Percentiles rank a stretch among this genome's conserved stretches.
phyloP scores from a whole-genome alignment of 106 monocot species.

The Gastrodia elata region DNA sequence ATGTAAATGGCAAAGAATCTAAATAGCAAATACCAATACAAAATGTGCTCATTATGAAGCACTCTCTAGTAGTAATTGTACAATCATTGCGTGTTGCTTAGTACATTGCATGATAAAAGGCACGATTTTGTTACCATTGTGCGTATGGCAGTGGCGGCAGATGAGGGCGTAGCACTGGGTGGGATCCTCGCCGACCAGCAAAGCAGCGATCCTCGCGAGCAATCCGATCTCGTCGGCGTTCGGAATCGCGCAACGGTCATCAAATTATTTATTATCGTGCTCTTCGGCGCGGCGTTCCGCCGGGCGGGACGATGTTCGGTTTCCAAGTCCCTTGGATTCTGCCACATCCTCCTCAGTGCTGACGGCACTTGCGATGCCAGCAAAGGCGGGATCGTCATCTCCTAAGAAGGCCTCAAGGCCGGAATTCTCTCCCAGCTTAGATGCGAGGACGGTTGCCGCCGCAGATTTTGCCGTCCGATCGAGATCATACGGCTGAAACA shows the following conservation, averaged over 20 bases:
- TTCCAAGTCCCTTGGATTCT: slow-evolving; percentile 50
- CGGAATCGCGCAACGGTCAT: slow-evolving; percentile 47
- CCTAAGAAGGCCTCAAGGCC: slow-evolving; percentile 73
- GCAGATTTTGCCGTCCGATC: slow-evolving; percentile 92
- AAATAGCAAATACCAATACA: no score
- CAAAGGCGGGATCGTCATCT: slow-evolving; percentile 48
- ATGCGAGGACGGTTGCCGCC: slow-evolving; percentile 80
- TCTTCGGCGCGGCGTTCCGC: slow-evolving; percentile 24
- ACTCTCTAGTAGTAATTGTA: no score
- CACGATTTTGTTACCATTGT: slow-evolving; percentile 42
- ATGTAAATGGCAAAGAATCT: background rate
- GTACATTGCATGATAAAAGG: background rate
- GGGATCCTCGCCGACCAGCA: slow-evolving; percentile 89
- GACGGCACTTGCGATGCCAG: slow-evolving; percentile 7
- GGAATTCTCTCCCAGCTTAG: slow-evolving; percentile 74
- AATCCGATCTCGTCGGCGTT: slow-evolving; percentile 47
- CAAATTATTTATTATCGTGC: slow-evolving; percentile 31
- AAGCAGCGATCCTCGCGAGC: slow-evolving; percentile 63
- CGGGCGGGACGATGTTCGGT: slow-evolving; percentile 41
- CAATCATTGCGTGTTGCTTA: background rate
- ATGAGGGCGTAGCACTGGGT: slow-evolving; percentile 85
- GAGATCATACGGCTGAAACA: slow-evolving; percentile 72
- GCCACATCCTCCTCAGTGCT: slow-evolving; percentile 40
- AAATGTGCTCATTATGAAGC: no score
- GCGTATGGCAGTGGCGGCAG: slow-evolving; percentile 80